phyloP scores from a whole-genome alignment of 1,284 basidiomycete species.

The Ganoderma lucidum region DNA sequence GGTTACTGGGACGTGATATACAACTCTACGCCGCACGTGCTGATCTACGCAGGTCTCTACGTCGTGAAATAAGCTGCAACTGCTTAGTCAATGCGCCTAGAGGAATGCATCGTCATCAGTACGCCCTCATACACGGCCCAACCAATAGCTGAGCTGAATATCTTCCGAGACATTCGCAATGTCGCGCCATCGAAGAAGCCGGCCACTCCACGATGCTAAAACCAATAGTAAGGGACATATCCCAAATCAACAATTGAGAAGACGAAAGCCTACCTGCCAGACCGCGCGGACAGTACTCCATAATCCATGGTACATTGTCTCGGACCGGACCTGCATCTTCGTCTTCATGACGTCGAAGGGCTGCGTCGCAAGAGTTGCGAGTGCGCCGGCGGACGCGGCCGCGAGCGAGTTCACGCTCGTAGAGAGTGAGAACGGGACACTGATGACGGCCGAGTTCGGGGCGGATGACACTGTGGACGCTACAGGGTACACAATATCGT shows the following conservation, averaged over 20 bases:
- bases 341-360: constrained; percentile 96
- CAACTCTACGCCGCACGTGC: background rate
- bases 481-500: constrained; percentile 2
- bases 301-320: constrained; percentile 76
- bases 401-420: constrained; percentile 63
- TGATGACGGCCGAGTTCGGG: constrained; percentile 36
- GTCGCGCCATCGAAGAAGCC: constrained; percentile 91
- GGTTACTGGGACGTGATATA: background rate
- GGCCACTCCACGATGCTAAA: constrained; percentile 74
- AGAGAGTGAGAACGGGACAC: constrained; percentile 50
- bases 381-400: constrained; percentile 79
- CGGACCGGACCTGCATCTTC: constrained; percentile 86
- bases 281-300: constrained; percentile 69
- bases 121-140: constrained; percentile 94
- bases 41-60: background rate
- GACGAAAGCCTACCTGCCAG: constrained; percentile 63
- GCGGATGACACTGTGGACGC: constrained; percentile 26
- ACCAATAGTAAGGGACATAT: constrained; percentile 12
- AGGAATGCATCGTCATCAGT: constrained; percentile 64
- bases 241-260: background rate
- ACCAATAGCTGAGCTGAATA: constrained; percentile 89
- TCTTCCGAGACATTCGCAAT: constrained; percentile 86
- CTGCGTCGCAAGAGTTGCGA: constrained; percentile 86
- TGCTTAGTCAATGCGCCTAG: background rate
- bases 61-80: background rate